Evolutionary conservation across 2,329 filamentous ascomycete genomes (phyloP).

Genomic region (Anthostomella pinea): DNA sequence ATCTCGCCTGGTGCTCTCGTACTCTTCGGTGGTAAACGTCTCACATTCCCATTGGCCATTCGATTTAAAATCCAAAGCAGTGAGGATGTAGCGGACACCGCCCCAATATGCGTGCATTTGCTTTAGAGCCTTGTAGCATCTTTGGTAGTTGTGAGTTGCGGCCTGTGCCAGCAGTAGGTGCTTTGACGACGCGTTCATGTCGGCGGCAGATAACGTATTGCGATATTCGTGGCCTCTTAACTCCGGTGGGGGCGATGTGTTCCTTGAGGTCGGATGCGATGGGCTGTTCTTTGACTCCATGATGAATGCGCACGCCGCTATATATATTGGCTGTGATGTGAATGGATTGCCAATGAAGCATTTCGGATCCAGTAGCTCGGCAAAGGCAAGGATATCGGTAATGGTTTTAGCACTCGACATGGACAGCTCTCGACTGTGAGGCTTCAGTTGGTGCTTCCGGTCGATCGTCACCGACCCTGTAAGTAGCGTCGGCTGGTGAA

Average conservation of each 20-base stretch:
- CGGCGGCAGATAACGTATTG: conserved; percentile 13
- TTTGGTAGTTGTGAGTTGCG: conserved; percentile 82
- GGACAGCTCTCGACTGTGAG: conserved; percentile 75
- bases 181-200: conserved; percentile 50
- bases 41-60: conserved; percentile 81
- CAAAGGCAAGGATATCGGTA: conserved; percentile 82
- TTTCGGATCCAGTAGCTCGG: conserved; percentile 79
- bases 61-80: conserved; percentile 80
- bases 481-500: conserved; percentile 80
- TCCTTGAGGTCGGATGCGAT: conserved; percentile 62
- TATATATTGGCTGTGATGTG: conserved; percentile 87
- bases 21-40: conserved; percentile 68
- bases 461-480: conserved; percentile 65
- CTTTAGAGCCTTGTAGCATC: conserved; percentile 79
- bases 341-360: conserved; percentile 87
- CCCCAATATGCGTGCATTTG: conserved; percentile 84
- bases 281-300: conserved; percentile 76
- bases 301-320: conserved; percentile 83
- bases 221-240: conserved; percentile 23
- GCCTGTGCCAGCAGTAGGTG: conserved; percentile 77
- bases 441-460: conserved; percentile 67
- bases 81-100: conserved; percentile 82
- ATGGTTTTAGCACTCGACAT: conserved; percentile 93
- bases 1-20: conserved; percentile 64
- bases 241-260: conserved; percentile 46